Evolutionary conservation across 768 basidiomycete genomes (phyloP), one percentile per base, ranked within the genome.

Genomic region (Tylopilus sp.): DNA sequence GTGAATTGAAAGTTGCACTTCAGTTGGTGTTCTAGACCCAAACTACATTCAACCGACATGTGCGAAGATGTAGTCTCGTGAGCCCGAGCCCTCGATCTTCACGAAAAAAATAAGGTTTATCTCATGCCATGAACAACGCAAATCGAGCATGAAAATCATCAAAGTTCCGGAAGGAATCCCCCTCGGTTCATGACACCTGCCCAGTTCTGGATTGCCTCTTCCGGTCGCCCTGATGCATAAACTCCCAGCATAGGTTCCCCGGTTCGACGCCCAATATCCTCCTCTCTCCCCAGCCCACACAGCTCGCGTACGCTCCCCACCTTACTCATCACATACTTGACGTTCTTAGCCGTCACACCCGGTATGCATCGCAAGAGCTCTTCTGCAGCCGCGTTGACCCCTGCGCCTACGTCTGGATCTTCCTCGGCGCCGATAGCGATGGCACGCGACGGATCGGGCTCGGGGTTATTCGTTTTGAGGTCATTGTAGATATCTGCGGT

Each of bases 401-500:
- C 87, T 3, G 79, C 81, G 0, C 84, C 88, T 0, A 71, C 77
- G 3, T 84, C 79, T 0, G 80, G 75, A 47, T 86, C 87, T 39
- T 85, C 87, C 41, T 89, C 91, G 0, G 87, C 85, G 8, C 95
- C 97, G 20, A 93, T 76, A 3, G 83, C 70, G 36, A 93, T 81
- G 0, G 97, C 94, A 36, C 79, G 79, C 13, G 73, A 62, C 9
- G 84, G 79, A 55, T 95, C 88, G 0, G 97, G 97, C 65, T 99
- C 92, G 0, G 80, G 70, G 41, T 81, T 79, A 59, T 86, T 84
- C 28, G 71, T 55, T 63, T 99, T 99, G 30, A 99, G 83, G 63
- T 98, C 97, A 42, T 80, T 82, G 75, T 98, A 95, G 50, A 98
- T 93, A 51, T 93, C 87, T 0, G 91, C 79, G 0, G 92, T 94